Conservation (phyloP, 768 basidiomycete species). For the Russula brevipes region DNA sequence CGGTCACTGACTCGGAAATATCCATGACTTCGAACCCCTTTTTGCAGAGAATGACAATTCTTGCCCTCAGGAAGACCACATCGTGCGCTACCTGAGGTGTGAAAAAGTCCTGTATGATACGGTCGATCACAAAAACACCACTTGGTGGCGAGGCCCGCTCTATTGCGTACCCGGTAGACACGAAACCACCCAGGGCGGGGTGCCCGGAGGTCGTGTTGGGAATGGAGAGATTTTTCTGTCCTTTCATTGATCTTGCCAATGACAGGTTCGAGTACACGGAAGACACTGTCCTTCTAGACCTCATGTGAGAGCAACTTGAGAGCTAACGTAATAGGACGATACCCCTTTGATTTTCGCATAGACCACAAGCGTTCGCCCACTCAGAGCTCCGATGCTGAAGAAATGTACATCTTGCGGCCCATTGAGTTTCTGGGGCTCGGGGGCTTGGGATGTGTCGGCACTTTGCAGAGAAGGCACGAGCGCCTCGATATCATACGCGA, state of each 20-base stretch:
- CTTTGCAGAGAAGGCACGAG: conserved; percentile 78
- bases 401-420: conserved; percentile 90
- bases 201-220: conserved; percentile 68
- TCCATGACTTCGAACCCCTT: conserved; percentile 99
- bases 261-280: conserved; percentile 93
- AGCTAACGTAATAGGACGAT: conserved; percentile 22
- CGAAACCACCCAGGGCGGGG: conserved; percentile 93
- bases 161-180: conserved; percentile 57
- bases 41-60: conserved; percentile 87
- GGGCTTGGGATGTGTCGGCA: conserved; percentile 58
- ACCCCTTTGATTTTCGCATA: conserved; percentile 94
- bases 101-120: conserved; percentile 65
- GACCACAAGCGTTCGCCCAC: conserved; percentile 82
- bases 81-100: conserved; percentile 85
- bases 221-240: conserved; percentile 61
- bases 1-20: conserved; percentile 68
- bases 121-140: background rate
- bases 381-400: conserved; percentile 87
- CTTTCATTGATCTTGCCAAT: conserved; percentile 79
- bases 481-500: conserved; percentile 94
- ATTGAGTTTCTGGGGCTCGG: conserved; percentile 74
- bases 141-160: too few species aligned
- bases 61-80: conserved; percentile 86
- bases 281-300: conserved; percentile 73
- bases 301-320: conserved; percentile 18